Base-by-base conservation (phyloP, 768 basidiomycete species). In the Leucocoprinus leucothites region DNA sequence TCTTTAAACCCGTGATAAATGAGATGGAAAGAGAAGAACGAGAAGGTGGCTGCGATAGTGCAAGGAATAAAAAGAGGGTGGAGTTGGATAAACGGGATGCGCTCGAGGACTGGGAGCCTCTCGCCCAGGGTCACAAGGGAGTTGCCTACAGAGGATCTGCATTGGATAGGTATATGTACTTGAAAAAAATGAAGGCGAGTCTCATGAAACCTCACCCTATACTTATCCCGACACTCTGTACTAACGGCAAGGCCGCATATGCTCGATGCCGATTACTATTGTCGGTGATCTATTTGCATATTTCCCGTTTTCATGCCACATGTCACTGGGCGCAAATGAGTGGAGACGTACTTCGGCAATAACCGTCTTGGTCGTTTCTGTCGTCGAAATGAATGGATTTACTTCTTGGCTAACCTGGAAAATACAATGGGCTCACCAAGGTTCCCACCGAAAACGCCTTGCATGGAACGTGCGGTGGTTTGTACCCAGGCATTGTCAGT, bases 391-490 rank as follows among this genome's bases (percentile, higher is more conserved):
- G 19, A 14, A 19, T 34, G 31, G 21, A 19, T 52, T 41, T 11
- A n/a, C 8, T 18, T 22, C 40, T 21, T 41, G n/a, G 36, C 13
- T n/a, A 45, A 26, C 28, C 14, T 19, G 18, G 19, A 24, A 19
- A 58, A 34, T 51, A 13, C 18, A 31, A 35, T 18, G n/a, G 19
- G 25, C 38, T 38, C 38, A 65, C 60, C 64, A 28, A 61, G 58
- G 42, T 76, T 78, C 3, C 75, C 74, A 56, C 73, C 75, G 48
- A 71, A 74, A 2, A 67, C 60, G 18, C 75, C 75, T 43, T 74
- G 74, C 16, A 71, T 55, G 35, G 64, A 69, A 26, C 73, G 65
- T 43, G 65, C 61, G 6, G 53, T 18, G 2, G 62, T 58, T n/a
- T 67, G 58, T 1, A 64, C 56, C 70, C 67, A 71, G 53, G 74